Base-by-base conservation (phyloP, 768 basidiomycete species). In the Termitomyces sp. region DNA sequence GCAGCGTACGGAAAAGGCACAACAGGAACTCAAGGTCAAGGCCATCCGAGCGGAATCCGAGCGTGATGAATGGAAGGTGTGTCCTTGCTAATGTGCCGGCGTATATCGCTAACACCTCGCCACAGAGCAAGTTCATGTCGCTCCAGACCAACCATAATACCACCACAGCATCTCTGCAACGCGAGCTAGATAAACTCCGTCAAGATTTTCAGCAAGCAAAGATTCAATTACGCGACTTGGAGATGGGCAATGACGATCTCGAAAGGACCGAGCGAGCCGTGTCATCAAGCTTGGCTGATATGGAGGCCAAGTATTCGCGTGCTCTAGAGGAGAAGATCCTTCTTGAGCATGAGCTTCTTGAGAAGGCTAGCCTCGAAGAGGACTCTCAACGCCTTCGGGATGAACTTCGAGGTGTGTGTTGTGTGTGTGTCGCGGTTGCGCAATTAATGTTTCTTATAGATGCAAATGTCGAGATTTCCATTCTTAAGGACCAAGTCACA, bases 211-310 rank as follows among this genome's bases (percentile, higher is more conserved):
- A 88, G 67, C 77, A 77, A 51, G 71, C 82, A 60, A 90, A 90
- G 72, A 75, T 88, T 22, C 86, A 89, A 67, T 74, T 94, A 18
- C 83, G 91, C 22, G 92, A 98, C 70, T 77, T 97, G 31, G 96
- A 98, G 73, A 90, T 98, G 85, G 96, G 96, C 48, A 98, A 97
- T 66, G 97, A 99, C 66, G 95, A 98, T 73, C 78, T 99, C 57
- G 97, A 98, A 69, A 81, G 94, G 61, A 95, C 90, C 70, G 96
- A 98, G 68, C 84, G 97, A 29, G 90, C 90, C 51, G 88, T 91
- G 42, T 83, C 88, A 9, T 92, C 88, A 50, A 90, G 83, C 64
- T 73, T 95, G 64, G 89, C 88, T 4, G 90, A 91, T 68, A 78
- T 92, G 65, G 94, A 97, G 73, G 77, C 83, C 64, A 93, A 88